These are phyloP conservation scores for Candida michaelii DNA, from an alignment of 805 yeast genomes.

Conservation along the genomic window DNA sequence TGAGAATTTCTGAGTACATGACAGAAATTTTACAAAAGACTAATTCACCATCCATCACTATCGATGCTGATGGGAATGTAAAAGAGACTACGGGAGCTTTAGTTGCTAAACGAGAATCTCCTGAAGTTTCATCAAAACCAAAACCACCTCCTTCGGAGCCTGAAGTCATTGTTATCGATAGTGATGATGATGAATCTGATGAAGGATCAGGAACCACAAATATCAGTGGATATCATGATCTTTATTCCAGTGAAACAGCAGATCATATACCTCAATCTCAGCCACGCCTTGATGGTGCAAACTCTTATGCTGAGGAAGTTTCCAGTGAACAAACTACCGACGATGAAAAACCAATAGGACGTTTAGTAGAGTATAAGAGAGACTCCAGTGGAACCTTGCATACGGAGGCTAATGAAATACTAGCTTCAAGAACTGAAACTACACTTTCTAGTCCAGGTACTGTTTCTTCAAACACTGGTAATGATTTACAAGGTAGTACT, in stretches of 20 bases:
- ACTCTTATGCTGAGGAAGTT: neutral
- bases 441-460: neutral
- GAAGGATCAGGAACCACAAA: neutral
- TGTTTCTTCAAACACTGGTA: no score
- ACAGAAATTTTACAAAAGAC: conserved; percentile 58
- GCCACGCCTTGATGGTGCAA: no score
- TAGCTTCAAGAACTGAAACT: neutral
- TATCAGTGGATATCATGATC: neutral
- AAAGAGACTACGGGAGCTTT: conserved; percentile 3
- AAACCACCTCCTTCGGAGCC: conserved; percentile 1
- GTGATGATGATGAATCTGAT: conserved; percentile 5
- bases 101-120: neutral
- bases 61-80: conserved; percentile 67
- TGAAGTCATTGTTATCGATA: conserved; percentile 8
- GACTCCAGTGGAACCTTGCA: no score
- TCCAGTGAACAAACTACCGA: neutral
- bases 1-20: conserved; percentile 76
- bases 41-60: conserved; percentile 59
- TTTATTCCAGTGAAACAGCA: neutral
- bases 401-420: no score
- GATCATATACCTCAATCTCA: neutral
- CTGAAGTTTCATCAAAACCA: neutral
- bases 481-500: no score
- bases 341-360: neutral
- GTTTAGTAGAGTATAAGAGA: neutral